These are phyloP conservation scores for Trichoderma koningiopsis DNA, from an alignment of 2,329 filamentous ascomycete species.

Conservation along the genomic window DNA sequence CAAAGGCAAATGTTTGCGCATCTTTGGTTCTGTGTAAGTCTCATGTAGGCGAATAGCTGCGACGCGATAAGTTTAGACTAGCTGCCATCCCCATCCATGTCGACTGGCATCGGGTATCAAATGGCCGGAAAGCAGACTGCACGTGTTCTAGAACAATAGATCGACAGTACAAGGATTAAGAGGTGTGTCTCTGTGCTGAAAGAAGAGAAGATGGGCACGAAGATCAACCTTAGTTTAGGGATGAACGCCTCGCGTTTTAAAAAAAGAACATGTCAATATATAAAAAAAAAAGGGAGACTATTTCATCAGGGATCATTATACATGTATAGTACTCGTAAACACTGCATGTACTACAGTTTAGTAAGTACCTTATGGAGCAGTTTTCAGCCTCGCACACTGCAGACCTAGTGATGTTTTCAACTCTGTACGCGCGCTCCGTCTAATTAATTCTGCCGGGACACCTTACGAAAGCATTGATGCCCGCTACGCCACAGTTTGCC, in stretches of 20 bases:
- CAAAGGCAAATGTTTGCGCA: background rate
- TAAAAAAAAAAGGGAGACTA: background rate
- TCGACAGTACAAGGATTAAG: background rate
- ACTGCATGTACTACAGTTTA: background rate
- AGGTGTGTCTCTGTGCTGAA: background rate
- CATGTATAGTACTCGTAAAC: background rate
- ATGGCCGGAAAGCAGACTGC: background rate
- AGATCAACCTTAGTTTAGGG: background rate
- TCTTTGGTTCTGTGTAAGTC: background rate
- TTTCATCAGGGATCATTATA: background rate
- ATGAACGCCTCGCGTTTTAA: background rate
- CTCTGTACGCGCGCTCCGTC: background rate
- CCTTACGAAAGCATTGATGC: background rate
- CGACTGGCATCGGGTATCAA: background rate
- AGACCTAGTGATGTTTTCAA: no score
- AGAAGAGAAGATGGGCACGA: background rate
- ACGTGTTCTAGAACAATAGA: background rate
- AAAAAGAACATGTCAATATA: background rate
- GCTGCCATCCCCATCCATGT: background rate
- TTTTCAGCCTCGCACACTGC: background rate
- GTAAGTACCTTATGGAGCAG: background rate
- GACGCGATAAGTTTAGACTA: background rate
- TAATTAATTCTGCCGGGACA: background rate
- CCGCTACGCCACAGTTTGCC: constrained; percentile 19
- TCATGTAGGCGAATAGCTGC: background rate